Evolutionary conservation across 2,329 filamentous ascomycete genomes (phyloP).

Genomic region (Periconia macrospinosa): DNA sequence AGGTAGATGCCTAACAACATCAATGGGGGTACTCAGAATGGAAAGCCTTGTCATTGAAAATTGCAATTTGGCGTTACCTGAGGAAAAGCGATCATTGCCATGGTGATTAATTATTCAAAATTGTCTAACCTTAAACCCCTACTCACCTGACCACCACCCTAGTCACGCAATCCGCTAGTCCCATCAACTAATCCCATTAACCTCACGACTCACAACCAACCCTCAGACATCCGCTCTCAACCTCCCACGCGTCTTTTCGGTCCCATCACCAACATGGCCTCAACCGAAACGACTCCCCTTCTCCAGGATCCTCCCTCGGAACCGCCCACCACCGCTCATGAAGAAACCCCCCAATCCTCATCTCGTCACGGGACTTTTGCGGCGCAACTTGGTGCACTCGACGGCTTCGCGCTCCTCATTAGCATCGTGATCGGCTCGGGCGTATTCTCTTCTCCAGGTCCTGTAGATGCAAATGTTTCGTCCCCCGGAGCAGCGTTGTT

Average conservation of each 20-base stretch:
- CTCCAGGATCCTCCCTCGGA: constrained; percentile 15
- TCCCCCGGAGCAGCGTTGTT: constrained; percentile 61
- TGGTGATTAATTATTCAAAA: too few relatives aligned
- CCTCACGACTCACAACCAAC: neutral
- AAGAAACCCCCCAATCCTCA: constrained; percentile 15
- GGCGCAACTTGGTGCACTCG: constrained; percentile 30
- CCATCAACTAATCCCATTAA: neutral
- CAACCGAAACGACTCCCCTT: constrained; percentile 27
- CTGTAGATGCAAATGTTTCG: constrained; percentile 65
- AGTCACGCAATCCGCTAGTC: constrained; percentile 2
- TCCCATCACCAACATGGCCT: constrained; percentile 14
- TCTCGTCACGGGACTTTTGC: constrained; percentile 34
- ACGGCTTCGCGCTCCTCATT: constrained; percentile 61
- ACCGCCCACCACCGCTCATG: constrained; percentile 1
- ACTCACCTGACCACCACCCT: neutral
- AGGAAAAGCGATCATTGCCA: too few relatives aligned
- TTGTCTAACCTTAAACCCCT: too few relatives aligned
- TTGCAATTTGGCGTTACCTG: too few relatives aligned
- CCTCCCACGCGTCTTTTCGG: neutral
- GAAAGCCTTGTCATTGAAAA: too few relatives aligned
- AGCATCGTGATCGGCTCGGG: constrained; percentile 68
- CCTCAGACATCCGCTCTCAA: neutral
- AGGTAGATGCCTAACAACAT: too few relatives aligned
- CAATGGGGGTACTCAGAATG: too few relatives aligned
- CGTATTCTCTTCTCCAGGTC: constrained; percentile 66